Evolutionary conservation across 225 moss, liverwort and hornwort genomes (phyloP).

Genomic region (Sphagnum tenellum): DNA sequence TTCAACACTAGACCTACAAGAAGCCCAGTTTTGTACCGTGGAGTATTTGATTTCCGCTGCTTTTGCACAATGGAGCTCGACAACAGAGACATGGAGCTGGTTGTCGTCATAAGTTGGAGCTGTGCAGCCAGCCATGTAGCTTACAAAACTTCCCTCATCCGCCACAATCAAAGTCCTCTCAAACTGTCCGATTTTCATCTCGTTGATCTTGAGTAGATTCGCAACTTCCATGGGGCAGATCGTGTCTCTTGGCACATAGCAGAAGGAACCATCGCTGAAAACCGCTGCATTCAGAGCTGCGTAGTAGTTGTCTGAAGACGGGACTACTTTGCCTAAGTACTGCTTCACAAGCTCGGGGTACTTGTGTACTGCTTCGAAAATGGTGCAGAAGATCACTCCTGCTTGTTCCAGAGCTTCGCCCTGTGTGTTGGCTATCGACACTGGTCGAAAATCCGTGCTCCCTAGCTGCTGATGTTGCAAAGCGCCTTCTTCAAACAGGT

Average conservation of each 20-base stretch:
- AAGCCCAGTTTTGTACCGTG: constrained; percentile 8
- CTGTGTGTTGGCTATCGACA: constrained; percentile 22
- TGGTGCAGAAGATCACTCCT: constrained; percentile 61
- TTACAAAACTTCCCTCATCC: constrained; percentile 4
- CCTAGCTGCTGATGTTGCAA: constrained; percentile 71
- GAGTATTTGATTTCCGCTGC: constrained; percentile 14
- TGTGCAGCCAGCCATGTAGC: constrained; percentile 11
- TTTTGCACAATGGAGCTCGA: constrained; percentile 12
- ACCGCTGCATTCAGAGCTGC: constrained; percentile 62
- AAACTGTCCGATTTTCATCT: constrained; percentile 23
- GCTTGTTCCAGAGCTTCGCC: constrained; percentile 27
- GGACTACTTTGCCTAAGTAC: constrained; percentile 42
- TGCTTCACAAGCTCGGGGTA: constrained; percentile 39
- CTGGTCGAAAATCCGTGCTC: no score
- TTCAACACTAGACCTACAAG: no score
- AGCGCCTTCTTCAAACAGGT: constrained; percentile 87
- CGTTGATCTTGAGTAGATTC: constrained; percentile 40
- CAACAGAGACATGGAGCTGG: constrained; percentile 5
- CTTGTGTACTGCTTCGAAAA: constrained; percentile 42
- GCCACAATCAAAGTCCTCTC: constrained; percentile 18
- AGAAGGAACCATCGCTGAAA: constrained; percentile 53
- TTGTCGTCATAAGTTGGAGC: not conserved
- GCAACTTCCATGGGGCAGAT: constrained; percentile 62
- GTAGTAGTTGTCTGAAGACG: constrained; percentile 47
- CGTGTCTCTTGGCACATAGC: constrained; percentile 46